These are phyloP conservation scores for Auxenochlorella pyrenoidosa DNA, from an alignment of 139 green algal species.

Conservation along the genomic window DNA sequence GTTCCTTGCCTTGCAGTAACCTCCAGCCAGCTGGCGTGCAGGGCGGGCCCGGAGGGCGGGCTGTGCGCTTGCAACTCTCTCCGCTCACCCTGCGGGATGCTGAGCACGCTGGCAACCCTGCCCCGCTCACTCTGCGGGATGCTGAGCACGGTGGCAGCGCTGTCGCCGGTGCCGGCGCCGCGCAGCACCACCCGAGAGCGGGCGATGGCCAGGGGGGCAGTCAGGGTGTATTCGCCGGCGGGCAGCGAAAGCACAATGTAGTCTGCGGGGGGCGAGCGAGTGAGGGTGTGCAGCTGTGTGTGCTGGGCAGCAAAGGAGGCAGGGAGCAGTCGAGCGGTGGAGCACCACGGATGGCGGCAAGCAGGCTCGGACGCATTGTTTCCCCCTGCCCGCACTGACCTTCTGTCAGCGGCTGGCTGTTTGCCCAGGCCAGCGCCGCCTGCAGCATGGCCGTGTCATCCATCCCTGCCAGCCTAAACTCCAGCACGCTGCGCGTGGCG, in stretches of 20 bases:
- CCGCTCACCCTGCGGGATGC: too few species aligned
- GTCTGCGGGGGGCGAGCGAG: not conserved
- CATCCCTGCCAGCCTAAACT: not conserved
- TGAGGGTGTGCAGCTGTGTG: too few species aligned
- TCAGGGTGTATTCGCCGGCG: not conserved
- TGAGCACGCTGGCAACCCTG: too few species aligned
- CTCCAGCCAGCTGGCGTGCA: too few species aligned
- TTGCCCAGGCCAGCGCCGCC: not conserved
- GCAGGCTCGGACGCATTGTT: too few species aligned
- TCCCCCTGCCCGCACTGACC: not conserved
- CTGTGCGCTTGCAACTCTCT: too few species aligned
- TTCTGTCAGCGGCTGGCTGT: not conserved
- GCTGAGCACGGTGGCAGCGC: not conserved
- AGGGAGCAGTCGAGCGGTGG: too few species aligned
- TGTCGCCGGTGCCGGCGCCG: not conserved
- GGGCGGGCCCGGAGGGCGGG: too few species aligned
- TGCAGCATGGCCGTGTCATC: not conserved
- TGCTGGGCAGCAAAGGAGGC: too few species aligned
- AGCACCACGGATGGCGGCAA: too few species aligned
- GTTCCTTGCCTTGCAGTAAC: too few species aligned
- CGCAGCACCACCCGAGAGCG: slow-evolving; percentile 23
- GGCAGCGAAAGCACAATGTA: slow-evolving; percentile 5
- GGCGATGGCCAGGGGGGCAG: not conserved
- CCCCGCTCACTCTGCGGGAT: slow-evolving; percentile 5
- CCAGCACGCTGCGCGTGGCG: not conserved